Base-by-base conservation (phyloP, 1,284 basidiomycete species). In the Malassezia psittaci region DNA sequence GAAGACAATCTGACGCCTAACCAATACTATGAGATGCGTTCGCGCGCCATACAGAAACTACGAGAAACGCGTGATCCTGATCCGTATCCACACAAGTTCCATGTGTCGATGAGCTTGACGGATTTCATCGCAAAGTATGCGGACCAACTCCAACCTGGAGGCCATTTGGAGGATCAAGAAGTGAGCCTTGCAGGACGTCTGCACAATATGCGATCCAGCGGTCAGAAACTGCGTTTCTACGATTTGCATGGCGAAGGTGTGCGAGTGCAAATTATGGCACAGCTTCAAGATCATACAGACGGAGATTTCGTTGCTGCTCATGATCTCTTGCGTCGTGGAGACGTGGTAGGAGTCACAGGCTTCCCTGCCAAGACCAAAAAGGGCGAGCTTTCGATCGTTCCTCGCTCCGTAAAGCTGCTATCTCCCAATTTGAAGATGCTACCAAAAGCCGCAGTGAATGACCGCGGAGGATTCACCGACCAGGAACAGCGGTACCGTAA, bases 31-130 rank as follows among this genome's bases (percentile, higher is more conserved):
- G 90, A 96, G 76, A 80, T 90, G 63, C 85, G 94, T 66, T 87
- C 85, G 46, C 83, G 90, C 55, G 84, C 87, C 69, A 90, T 99
- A 69, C 83, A 85, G 66, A 83, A 84, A 67, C 81, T 98, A 59
- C 85, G 90, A 76, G 81, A 86, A 75, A 86, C 87, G 45, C 85
- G 86, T 76, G 77, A 82, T 33, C 76, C 76, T 5, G 88, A 93
- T 75, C 93, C 94, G 3, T 99, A 98, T 79, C 93, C 94, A 18
- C 94, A 99, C 84, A 99, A 99, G 82, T 99, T 98, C 79, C 77
- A 94, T 69, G 90, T 94, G 41, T 80, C 85, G 46, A 79, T 79
- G 62, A 88, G 87, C n/a, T 80, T 98, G 69, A 79, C 83, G 15
- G 74, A 79, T 12, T 99, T 85, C 77, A 83, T 96, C 73, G 76